Base-by-base conservation (phyloP, 257 asterid genomes). In the Solanum boliviense region DNA sequence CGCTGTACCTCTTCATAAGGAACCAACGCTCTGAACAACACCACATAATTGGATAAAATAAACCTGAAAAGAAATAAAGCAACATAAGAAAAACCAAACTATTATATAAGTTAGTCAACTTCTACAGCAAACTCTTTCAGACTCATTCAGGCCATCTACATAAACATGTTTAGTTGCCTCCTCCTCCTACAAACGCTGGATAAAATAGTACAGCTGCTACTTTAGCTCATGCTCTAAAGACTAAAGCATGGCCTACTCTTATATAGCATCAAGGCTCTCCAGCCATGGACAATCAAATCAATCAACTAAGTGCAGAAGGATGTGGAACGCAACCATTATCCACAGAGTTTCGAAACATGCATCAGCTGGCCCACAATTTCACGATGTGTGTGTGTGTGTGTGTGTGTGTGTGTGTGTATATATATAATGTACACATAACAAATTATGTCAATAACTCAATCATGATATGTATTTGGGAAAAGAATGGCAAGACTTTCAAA, bases 1-100 rank as follows among this genome's bases (percentile, higher is more conserved):
- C 82, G 8, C 56, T 13, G 56, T 48, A 97, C 99, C 99, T 96
- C 95, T 92, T 95, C 98, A 89, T 93, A 97, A 46, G 98, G 98
- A 90, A 93, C 90, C 97, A 97, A 91, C 88, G 92, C 93, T 93
- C 95, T 94, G 95, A 97, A 97, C 90, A 97, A 91, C 86, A 93
- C 98, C 91, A 96, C 98, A 86, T 97, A 93, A 90, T 97, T 95
- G 87, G 96, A 95, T 88, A 97, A 92, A 90, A 96, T 84, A 92
- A 97, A 97, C 98, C 99, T 97, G 95, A 89, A 91, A 83, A 90
- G 75, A 87, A 70, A 89, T 85, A 79, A 58, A 88, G 86, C 44
- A 89, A 84, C 56, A 34, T 41, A 25, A 72, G 67, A 20, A 72
- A 31, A 86, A 52, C 8, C 84, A 73, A 48, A 20, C 56, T 25